These are phyloP conservation scores for Blastomyces gilchristii DNA, from an alignment of 2,329 filamentous ascomycete species.

Conservation along the genomic window DNA sequence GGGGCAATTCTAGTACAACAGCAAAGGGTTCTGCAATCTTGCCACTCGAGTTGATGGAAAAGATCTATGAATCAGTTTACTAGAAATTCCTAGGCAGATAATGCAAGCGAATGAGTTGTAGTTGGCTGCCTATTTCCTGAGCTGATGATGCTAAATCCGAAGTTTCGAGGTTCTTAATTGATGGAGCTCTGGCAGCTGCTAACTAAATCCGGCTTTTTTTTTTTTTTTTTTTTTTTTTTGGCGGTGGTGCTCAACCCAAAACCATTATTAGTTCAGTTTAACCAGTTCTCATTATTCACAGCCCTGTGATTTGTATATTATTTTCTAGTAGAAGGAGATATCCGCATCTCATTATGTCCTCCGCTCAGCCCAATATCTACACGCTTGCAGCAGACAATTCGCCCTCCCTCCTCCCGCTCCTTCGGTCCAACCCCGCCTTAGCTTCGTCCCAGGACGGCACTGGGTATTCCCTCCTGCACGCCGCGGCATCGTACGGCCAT, in stretches of 20 bases:
- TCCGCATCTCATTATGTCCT: neutral
- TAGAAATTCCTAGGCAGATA: neutral
- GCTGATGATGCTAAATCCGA: too few relatives aligned
- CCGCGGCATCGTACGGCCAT: conserved; percentile 86
- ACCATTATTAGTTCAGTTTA: too few relatives aligned
- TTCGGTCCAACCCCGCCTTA: conserved; percentile 62
- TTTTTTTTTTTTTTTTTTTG: neutral
- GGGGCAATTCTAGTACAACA: neutral
- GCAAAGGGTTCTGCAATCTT: neutral
- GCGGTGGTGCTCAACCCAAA: neutral
- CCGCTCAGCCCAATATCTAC: conserved; percentile 49
- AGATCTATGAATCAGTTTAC: neutral
- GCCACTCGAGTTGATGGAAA: neutral
- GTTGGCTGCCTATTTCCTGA: neutral
- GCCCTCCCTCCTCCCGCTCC: conserved; percentile 59
- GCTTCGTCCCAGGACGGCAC: conserved; percentile 76
- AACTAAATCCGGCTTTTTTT: neutral
- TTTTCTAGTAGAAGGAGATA: neutral
- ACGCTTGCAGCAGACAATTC: conserved; percentile 76
- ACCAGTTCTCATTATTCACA: neutral
- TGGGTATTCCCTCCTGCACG: conserved; percentile 90
- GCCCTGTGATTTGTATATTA: neutral
- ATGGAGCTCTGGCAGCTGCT: neutral
- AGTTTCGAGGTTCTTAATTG: too few relatives aligned
- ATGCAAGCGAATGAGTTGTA: neutral